phyloP scores from a whole-genome alignment of 1,284 basidiomycete genomes.

The Microbotryum intermedium region DNA sequence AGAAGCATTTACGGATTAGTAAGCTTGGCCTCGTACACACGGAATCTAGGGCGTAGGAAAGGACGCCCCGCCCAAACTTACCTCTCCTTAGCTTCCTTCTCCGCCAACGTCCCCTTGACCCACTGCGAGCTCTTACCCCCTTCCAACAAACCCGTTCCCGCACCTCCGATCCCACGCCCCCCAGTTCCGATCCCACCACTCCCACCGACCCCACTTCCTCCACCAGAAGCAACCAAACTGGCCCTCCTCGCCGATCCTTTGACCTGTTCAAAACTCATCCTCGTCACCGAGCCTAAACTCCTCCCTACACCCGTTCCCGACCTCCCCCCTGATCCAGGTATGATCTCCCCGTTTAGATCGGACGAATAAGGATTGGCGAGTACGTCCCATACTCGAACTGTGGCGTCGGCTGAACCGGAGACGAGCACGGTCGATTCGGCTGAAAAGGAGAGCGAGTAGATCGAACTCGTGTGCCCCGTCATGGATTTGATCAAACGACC shows the following conservation, averaged over 20 bases:
- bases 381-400: conserved; percentile 94
- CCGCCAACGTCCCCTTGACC: neutral
- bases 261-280: neutral
- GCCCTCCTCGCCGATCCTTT: neutral
- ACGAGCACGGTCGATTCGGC: conserved; percentile 83
- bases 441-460: conserved; percentile 85
- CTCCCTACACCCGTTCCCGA: conserved; percentile 33
- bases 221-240: neutral
- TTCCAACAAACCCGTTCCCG: neutral
- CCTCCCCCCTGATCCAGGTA: neutral
- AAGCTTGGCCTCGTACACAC: too few species aligned
- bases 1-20: conserved; percentile 5
- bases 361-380: conserved; percentile 46
- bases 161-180: neutral
- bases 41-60: neutral
- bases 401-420: conserved; percentile 84
- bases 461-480: conserved; percentile 80
- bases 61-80: neutral
- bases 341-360: conserved; percentile 5
- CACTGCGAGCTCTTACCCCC: too few species aligned
- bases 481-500: conserved; percentile 93
- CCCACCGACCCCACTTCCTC: neutral
- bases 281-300: conserved; percentile 27
- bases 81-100: conserved; percentile 2
- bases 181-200: too few species aligned